Evolutionary conservation across 2,329 filamentous ascomycete genomes (phyloP).

Genomic region (Alternaria sp.): DNA sequence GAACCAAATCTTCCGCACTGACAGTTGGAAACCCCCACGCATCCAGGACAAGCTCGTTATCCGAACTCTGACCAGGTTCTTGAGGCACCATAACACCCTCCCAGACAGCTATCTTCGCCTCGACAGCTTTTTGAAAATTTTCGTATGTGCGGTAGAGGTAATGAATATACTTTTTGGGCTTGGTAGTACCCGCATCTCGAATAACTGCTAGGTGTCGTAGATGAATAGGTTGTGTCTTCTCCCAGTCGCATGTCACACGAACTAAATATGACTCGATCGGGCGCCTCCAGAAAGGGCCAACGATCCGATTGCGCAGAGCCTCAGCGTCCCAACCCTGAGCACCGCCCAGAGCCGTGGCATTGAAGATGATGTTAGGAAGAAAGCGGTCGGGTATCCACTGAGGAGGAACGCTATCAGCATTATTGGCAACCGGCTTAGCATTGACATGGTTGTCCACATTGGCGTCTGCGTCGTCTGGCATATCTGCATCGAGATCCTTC

Average conservation of each 20-base stretch:
- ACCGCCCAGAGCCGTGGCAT: conserved; percentile 59
- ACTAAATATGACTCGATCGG: conserved; percentile 63
- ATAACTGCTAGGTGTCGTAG: conserved; percentile 66
- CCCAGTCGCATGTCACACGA: conserved; percentile 65
- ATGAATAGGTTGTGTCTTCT: conserved; percentile 66
- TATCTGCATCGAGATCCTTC: conserved; percentile 45
- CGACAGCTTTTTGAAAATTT: conserved; percentile 64
- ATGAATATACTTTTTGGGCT: conserved; percentile 55
- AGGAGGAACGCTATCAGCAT: conserved; percentile 53
- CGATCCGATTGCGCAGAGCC: conserved; percentile 49
- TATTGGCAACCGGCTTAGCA: conserved; percentile 21
- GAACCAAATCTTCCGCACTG: conserved; percentile 30
- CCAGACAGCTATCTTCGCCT: conserved; percentile 61
- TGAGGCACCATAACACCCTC: conserved; percentile 57
- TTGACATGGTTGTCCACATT: conserved; percentile 32
- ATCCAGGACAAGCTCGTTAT: conserved; percentile 24
- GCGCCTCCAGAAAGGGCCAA: conserved; percentile 63
- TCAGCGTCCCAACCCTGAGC: conserved; percentile 60
- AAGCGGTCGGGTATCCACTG: conserved; percentile 65
- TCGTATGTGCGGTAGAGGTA: conserved; percentile 65
- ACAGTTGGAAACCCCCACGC: conserved; percentile 43
- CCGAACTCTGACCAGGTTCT: conserved; percentile 24
- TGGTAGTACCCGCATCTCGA: conserved; percentile 60
- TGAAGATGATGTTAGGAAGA: conserved; percentile 62
- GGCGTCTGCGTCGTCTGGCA: conserved; percentile 31